Conservation (phyloP, 495 filamentous ascomycete genomes). For the Pseudotulostoma volvatum region DNA sequence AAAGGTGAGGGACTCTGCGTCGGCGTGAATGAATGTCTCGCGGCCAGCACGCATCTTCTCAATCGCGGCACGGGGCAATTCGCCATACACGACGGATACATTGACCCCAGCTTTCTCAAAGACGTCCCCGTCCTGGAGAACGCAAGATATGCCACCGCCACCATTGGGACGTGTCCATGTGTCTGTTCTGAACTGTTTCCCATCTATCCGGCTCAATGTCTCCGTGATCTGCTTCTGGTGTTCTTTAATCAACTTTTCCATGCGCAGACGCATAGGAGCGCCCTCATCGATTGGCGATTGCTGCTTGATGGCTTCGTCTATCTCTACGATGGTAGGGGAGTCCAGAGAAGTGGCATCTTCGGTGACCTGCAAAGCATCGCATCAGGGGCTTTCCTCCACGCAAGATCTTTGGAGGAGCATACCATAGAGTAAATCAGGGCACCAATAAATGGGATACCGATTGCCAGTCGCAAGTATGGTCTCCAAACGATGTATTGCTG, state of each 20-base stretch:
- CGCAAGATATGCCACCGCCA: conserved; percentile 76
- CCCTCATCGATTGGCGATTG: conserved; percentile 31
- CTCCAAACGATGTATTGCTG: conserved; percentile 29
- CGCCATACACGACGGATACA: conserved; percentile 86
- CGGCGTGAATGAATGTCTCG: conserved; percentile 63
- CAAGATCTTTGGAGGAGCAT: conserved; percentile 5
- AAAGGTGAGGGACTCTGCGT: conserved; percentile 70
- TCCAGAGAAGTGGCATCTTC: conserved; percentile 37
- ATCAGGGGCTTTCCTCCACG: not conserved
- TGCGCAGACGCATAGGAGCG: conserved; percentile 92
- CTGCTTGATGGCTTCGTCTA: conserved; percentile 29
- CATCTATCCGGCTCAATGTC: conserved; percentile 68
- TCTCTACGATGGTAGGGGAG: conserved; percentile 38
- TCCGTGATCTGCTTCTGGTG: conserved; percentile 76
- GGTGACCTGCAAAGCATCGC: conserved; percentile 22
- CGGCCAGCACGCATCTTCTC: conserved; percentile 89
- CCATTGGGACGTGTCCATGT: conserved; percentile 78
- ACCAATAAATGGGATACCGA: conserved; percentile 46
- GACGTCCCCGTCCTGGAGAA: conserved; percentile 86
- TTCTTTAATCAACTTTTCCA: conserved; percentile 88
- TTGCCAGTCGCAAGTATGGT: conserved; percentile 38
- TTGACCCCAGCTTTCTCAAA: conserved; percentile 98
- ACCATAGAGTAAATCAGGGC: conserved; percentile 55
- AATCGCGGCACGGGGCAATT: conserved; percentile 73
- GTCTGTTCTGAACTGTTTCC: conserved; percentile 63